Evolutionary conservation across 139 green algal genomes (phyloP).

Genomic region (Chlorokybus atmophyticus): DNA sequence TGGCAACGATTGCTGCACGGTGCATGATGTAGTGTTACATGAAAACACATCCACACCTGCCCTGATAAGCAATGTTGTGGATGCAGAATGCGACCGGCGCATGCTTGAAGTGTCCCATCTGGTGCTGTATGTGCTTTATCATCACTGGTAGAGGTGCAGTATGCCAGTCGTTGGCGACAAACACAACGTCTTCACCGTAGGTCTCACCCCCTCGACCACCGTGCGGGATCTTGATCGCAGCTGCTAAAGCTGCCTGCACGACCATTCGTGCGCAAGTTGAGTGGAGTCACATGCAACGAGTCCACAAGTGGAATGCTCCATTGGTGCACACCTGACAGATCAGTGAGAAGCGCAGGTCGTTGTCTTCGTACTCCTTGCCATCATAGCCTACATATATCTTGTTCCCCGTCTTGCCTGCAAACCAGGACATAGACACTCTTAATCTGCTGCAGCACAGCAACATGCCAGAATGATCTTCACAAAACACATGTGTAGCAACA

Average conservation of each 20-base stretch:
- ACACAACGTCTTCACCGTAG: conserved; percentile 65
- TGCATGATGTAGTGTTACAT: too few species aligned
- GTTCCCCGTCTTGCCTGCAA: conserved; percentile 82
- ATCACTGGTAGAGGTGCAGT: conserved; percentile 69
- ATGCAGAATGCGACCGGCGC: conserved; percentile 59
- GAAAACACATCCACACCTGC: conserved; percentile 11
- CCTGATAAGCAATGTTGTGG: conserved; percentile 97
- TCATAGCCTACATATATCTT: conserved; percentile 92
- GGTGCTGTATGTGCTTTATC: conserved; percentile 51
- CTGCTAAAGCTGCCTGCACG: neutral
- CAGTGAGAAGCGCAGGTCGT: conserved; percentile 84
- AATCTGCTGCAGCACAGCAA: too few species aligned
- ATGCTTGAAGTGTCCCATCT: conserved; percentile 20
- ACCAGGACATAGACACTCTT: conserved; percentile 71
- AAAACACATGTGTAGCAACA: too few species aligned
- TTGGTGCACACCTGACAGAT: conserved; percentile 48
- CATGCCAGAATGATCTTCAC: too few species aligned
- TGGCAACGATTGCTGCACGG: too few species aligned
- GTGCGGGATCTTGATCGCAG: neutral
- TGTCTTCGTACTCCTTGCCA: conserved; percentile 89
- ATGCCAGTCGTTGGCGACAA: conserved; percentile 95
- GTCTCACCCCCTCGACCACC: too few species aligned
- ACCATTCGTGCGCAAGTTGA: conserved; percentile 9
- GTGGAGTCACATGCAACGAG: conserved; percentile 17
- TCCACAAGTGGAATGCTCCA: conserved; percentile 12